phyloP scores from a whole-genome alignment of 2,329 filamentous ascomycete genomes.

The Ophiostoma australiae region DNA sequence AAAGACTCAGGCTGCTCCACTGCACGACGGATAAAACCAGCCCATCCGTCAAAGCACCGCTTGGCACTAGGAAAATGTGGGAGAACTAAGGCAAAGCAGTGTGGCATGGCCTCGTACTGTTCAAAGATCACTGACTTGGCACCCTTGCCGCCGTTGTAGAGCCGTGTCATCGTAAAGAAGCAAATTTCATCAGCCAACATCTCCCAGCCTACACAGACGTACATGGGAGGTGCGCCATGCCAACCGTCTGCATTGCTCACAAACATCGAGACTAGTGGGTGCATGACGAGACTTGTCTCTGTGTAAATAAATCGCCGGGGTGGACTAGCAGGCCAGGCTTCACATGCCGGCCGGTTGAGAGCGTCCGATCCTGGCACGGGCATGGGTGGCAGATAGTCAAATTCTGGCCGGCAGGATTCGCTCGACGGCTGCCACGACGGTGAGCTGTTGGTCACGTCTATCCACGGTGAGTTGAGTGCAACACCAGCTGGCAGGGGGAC shows the following conservation, averaged over 20 bases:
- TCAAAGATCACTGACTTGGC: conserved; percentile 62
- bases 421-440: conserved; percentile 49
- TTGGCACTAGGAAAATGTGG: conserved; percentile 41
- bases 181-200: conserved; percentile 63
- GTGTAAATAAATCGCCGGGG: conserved; percentile 52
- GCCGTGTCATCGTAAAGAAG: conserved; percentile 55
- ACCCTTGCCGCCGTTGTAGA: conserved; percentile 46
- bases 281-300: conserved; percentile 50
- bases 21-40: conserved; percentile 47
- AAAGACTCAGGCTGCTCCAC: conserved; percentile 26
- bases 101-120: conserved; percentile 77
- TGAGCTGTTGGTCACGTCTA: conserved; percentile 62
- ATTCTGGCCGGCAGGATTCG: conserved; percentile 36
- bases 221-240: conserved; percentile 60
- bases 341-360: conserved; percentile 42
- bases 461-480: conserved; percentile 62
- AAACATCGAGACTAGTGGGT: conserved; percentile 65
- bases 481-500: conserved; percentile 64
- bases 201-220: conserved; percentile 66
- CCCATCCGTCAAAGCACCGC: conserved; percentile 53
- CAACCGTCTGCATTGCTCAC: conserved; percentile 49
- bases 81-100: conserved; percentile 62
- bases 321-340: conserved; percentile 53
- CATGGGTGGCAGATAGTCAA: conserved; percentile 59
- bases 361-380: conserved; percentile 31